Evolutionary conservation across 2,329 filamentous ascomycete species (phyloP).

Genomic region (Penicillium sp.): DNA sequence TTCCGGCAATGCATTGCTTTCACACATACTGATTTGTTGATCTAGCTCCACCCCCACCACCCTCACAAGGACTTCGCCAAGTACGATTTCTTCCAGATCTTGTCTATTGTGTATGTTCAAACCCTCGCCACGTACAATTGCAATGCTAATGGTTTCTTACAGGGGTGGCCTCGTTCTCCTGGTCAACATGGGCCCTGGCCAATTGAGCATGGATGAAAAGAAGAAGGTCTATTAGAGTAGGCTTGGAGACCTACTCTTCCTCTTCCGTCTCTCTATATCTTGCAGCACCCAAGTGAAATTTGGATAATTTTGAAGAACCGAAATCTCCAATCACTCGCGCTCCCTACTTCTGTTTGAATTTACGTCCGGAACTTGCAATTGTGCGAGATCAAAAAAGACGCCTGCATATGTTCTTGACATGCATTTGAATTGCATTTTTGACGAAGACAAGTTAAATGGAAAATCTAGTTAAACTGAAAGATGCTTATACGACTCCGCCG

Average conservation of each 20-base stretch:
- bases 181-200: constrained; percentile 97
- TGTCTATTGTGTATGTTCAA: constrained; percentile 81
- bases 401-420: constrained; percentile 18
- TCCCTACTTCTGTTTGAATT: constrained; percentile 6
- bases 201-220: constrained; percentile 99
- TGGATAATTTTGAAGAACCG: background rate
- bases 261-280: constrained; percentile 15
- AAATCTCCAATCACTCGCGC: background rate
- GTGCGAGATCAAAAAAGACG: constrained; percentile 9
- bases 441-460: constrained; percentile 23
- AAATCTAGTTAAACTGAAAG: constrained; percentile 6
- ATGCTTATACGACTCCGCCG: background rate
- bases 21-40: constrained; percentile 18
- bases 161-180: constrained; percentile 89
- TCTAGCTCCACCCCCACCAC: constrained; percentile 90
- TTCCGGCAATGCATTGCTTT: background rate
- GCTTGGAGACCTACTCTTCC: constrained; percentile 6
- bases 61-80: constrained; percentile 99
- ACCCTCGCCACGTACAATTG: background rate
- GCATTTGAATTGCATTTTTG: constrained; percentile 19
- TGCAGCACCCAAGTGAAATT: background rate
- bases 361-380: background rate
- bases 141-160: constrained; percentile 5
- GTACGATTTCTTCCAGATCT: constrained; percentile 99
- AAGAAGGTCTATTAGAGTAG: constrained; percentile 91